phyloP scores from a whole-genome alignment of 1,139 yeast species.

The Pichia sp. region DNA sequence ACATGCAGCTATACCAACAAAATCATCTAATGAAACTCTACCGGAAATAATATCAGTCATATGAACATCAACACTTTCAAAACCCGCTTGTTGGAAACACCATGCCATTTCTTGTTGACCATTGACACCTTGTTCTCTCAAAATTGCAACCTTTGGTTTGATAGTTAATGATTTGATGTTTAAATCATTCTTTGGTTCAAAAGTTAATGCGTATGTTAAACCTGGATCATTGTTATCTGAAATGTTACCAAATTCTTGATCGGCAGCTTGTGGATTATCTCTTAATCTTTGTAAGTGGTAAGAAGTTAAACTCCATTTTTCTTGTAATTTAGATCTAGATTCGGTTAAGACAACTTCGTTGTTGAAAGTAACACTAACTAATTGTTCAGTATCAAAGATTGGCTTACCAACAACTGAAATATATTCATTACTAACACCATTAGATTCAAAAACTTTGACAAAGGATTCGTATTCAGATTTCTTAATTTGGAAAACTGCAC shows the following conservation, averaged over 20 bases:
- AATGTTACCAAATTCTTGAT: conserved; percentile 74
- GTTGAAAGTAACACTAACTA: conserved; percentile 43
- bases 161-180: conserved; percentile 28
- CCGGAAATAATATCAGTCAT: conserved; percentile 89
- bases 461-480: conserved; percentile 50
- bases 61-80: conserved; percentile 88
- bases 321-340: conserved; percentile 69
- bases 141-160: conserved; percentile 87
- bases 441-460: conserved; percentile 43
- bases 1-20: conserved; percentile 95
- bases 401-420: conserved; percentile 67
- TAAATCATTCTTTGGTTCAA: conserved; percentile 44
- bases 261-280: conserved; percentile 89
- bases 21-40: conserved; percentile 63
- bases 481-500: conserved; percentile 89
- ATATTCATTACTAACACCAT: conserved; percentile 53
- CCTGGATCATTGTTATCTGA: conserved; percentile 87
- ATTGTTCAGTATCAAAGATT: conserved; percentile 46
- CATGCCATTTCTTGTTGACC: conserved; percentile 99
- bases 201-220: conserved; percentile 72
- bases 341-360: conserved; percentile 43
- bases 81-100: conserved; percentile 93
- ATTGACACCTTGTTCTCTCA: conserved; percentile 98
- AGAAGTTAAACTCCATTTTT: conserved; percentile 83
- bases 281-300: conserved; percentile 85